Conservation (phyloP, 2,329 filamentous ascomycete species). For the Monilinia fructicola region DNA sequence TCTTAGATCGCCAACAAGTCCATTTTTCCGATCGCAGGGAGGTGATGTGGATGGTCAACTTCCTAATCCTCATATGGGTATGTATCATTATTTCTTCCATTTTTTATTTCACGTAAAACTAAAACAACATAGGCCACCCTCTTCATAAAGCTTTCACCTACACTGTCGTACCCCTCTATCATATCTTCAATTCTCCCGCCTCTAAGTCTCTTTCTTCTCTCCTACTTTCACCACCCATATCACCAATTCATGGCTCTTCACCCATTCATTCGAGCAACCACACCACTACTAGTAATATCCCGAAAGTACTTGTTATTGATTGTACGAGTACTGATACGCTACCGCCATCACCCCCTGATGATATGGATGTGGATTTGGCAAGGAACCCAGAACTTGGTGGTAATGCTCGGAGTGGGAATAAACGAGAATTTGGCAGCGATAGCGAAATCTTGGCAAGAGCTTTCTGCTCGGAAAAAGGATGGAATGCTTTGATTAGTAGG, state of each 20-base stretch:
- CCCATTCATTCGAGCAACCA: conserved; percentile 38
- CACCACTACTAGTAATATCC: conserved; percentile 41
- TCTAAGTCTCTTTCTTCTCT: conserved; percentile 27
- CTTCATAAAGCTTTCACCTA: conserved; percentile 64
- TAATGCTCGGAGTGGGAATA: neutral
- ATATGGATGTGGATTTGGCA: neutral
- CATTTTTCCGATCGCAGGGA: conserved; percentile 56
- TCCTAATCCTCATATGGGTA: conserved; percentile 17
- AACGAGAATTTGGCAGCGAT: conserved; percentile 50
- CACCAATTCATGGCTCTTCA: conserved; percentile 28
- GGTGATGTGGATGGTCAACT: conserved; percentile 14
- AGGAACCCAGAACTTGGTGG: neutral
- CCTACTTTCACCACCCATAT: conserved; percentile 37
- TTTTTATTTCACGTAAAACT: neutral
- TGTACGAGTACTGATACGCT: conserved; percentile 46
- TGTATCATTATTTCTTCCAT: neutral
- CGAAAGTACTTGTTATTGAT: conserved; percentile 58
- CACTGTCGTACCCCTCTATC: conserved; percentile 57
- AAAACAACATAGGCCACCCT: conserved; percentile 52
- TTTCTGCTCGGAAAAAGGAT: conserved; percentile 70
- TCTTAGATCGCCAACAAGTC: conserved; percentile 58
- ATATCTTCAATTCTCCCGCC: conserved; percentile 46
- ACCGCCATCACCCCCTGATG: conserved; percentile 35
- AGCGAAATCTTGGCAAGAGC: conserved; percentile 70
- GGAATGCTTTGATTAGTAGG: conserved; percentile 70